Evolutionary conservation across 23 red algal genomes (phyloP).

Genomic region (Gracilaria gracilis): DNA sequence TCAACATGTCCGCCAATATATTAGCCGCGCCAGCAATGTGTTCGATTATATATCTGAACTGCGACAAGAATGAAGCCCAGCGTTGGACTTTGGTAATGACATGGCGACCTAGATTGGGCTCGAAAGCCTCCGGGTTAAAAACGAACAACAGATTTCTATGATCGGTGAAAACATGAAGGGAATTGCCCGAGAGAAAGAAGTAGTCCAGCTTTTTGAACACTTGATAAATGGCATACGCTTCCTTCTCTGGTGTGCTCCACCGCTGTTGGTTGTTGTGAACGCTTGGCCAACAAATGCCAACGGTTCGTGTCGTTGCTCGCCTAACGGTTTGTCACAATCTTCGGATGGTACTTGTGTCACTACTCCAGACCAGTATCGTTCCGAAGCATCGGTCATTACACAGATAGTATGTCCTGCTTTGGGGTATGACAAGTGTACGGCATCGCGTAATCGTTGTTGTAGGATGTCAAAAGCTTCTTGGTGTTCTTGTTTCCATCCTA

Average conservation of each 20-base stretch:
- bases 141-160: conserved; percentile 42
- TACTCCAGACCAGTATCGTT: background rate
- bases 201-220: conserved; percentile 11
- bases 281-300: conserved; percentile 33
- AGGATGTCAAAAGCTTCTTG: conserved; percentile 18
- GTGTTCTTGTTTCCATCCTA: conserved; percentile 14
- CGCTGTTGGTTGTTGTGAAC: conserved; percentile 2
- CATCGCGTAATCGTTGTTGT: conserved; percentile 19
- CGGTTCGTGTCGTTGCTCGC: conserved; percentile 15
- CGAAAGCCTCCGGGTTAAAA: background rate
- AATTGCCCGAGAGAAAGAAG: too few relatives aligned
- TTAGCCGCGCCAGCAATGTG: conserved; percentile 3
- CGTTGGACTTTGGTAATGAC: conserved; percentile 44
- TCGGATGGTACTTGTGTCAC: conserved; percentile 14
- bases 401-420: conserved; percentile 16
- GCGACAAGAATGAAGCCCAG: conserved; percentile 25
- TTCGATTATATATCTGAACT: conserved; percentile 12
- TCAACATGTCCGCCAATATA: conserved; percentile 24
- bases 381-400: conserved; percentile 40
- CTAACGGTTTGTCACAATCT: background rate
- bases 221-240: conserved; percentile 40
- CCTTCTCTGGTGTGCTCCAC: conserved; percentile 45
- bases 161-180: conserved; percentile 20
- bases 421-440: conserved; percentile 27
- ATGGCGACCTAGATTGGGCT: background rate